Evolutionary conservation across 1,284 basidiomycete genomes (phyloP), one percentile per base, ranked within the genome.

Genomic region (Pseudozyma flocculosa): DNA sequence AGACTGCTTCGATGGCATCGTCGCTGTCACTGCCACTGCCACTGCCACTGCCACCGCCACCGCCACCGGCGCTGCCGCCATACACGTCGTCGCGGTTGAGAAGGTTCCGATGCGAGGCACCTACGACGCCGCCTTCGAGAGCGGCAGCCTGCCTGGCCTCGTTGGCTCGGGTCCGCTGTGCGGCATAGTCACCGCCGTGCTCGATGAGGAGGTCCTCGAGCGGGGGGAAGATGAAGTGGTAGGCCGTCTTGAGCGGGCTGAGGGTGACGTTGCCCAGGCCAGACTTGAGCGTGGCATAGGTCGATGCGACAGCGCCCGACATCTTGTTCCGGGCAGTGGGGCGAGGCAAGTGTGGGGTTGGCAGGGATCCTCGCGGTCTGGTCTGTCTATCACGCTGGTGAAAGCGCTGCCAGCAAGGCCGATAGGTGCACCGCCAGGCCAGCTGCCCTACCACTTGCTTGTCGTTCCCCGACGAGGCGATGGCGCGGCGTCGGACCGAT

Each of bases 161-260:
- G 45, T n/a, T 36, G 15, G 45, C 41, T 14, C 54, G 38, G 41
- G 48, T 43, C 7, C 7, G 5, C 5, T 29, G 26, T 10, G 45
- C 23, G 13, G n/a, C 30, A n/a, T 23, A 22, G 3, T 15, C 18
- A n/a, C 24, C 15, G 18, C 24, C 19, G 24, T 41, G 13, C 9
- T 51, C 48, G 22, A 43, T 18, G 11, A 49, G 37, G 19, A 53
- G 45, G 0, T 53, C 38, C 14, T 61, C 54, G 36, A 61, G 54
- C 7, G 62, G 62, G 10, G 62, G 57, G 37, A 65, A 65, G 43
- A 65, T 37, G 32, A 65, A 65, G 41, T 50, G 48, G 43, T 61
- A 65, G 3, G 57, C 48, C 15, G 38, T 30, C 30, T 48, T 48
- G 9, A 65, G 41, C 13, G 62, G 62, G 21, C 18, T 11, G 38